phyloP scores from a whole-genome alignment of 108 stramenopile genomes.

The Bacterosira constricta region DNA sequence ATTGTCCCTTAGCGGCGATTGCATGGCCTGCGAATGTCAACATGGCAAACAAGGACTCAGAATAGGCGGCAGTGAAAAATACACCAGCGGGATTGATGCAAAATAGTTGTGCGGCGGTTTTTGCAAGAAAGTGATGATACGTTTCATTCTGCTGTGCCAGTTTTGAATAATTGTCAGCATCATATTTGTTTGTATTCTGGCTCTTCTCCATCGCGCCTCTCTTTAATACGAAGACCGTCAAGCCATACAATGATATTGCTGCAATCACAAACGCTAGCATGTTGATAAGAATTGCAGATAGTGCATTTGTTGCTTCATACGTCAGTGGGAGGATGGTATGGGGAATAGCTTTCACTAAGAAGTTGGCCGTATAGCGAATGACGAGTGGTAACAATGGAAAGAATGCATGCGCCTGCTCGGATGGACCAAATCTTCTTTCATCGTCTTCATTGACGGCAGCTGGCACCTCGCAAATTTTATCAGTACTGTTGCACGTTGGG shows the following conservation, averaged over 20 bases:
- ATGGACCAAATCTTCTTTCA: conserved; percentile 37
- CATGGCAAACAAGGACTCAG: conserved; percentile 77
- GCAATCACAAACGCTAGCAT: conserved; percentile 59
- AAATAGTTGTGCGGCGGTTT: conserved; percentile 51
- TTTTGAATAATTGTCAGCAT: conserved; percentile 4
- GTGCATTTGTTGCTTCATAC: conserved; percentile 60
- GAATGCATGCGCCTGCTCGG: conserved; percentile 87
- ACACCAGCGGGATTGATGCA: conserved; percentile 81
- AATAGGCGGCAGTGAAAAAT: conserved; percentile 84
- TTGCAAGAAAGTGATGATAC: conserved; percentile 19
- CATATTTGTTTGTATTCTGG: not conserved
- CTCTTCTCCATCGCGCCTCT: not conserved
- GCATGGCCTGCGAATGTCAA: conserved; percentile 62
- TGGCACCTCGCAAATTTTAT: not conserved
- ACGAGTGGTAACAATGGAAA: conserved; percentile 73
- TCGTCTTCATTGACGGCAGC: not conserved
- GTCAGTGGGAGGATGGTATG: conserved; percentile 58
- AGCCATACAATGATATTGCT: conserved; percentile 56
- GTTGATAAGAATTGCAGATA: conserved; percentile 63
- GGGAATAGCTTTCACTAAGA: conserved; percentile 44
- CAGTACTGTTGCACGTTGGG: not conserved
- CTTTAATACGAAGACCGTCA: conserved; percentile 50
- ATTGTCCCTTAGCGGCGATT: conserved; percentile 37
- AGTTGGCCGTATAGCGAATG: conserved; percentile 53
- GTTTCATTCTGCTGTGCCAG: not conserved